A percentile compares a stretch with the other conserved stretches of the same genome.
Evolutionary conservation across 306 rosid genomes (phyloP).

Genomic region (Rosa persica): DNA sequence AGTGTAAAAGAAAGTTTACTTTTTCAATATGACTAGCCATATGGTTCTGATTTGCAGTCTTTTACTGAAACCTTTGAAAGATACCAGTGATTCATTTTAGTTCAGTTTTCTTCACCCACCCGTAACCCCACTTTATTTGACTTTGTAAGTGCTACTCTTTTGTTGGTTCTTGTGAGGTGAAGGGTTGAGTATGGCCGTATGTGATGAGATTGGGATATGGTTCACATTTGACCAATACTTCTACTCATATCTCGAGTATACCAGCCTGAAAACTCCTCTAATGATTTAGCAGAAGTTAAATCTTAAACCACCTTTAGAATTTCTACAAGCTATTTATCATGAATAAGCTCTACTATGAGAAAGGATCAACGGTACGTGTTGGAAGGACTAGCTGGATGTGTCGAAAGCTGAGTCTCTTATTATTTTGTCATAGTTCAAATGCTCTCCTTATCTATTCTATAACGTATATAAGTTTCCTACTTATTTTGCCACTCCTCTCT

Average conservation of each 20-base stretch:
- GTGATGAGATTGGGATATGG: not conserved
- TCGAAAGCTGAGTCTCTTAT: not conserved
- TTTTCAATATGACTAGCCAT: not conserved
- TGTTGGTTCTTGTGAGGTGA: not conserved
- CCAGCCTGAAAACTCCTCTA: not conserved
- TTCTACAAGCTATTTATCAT: not conserved
- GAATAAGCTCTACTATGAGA: not conserved
- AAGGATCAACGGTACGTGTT: not conserved
- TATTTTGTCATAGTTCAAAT: not conserved
- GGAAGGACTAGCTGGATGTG: not conserved
- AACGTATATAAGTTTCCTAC: not conserved
- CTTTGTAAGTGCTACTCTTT: not conserved
- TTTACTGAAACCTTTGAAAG: not conserved
- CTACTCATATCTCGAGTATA: not conserved
- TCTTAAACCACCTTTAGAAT: not conserved
- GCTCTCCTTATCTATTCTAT: not conserved
- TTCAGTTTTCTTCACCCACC: not conserved
- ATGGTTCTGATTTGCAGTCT: not conserved
- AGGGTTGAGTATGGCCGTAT: not conserved
- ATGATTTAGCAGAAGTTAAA: not conserved
- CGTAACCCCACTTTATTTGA: not conserved
- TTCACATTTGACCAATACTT: not conserved
- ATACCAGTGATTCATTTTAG: not conserved
- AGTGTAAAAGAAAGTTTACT: not conserved
- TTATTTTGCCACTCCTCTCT: not conserved